Evolutionary conservation across 768 basidiomycete species (phyloP), one percentile per base, ranked within the genome.

Genomic region (Russula sp.): DNA sequence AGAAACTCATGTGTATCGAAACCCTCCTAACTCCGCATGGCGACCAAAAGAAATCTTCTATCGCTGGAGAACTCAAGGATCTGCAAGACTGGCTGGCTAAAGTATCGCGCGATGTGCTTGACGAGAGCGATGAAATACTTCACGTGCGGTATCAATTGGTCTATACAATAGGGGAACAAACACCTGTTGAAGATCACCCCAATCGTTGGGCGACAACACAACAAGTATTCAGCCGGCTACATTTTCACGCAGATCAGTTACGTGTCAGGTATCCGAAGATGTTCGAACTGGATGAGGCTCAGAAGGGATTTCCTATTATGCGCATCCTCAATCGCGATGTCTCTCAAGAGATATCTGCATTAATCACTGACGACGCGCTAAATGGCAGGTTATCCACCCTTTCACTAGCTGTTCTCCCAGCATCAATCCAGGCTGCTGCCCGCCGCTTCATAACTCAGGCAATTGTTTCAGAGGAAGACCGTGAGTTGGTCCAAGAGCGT

Each of bases 1-100:
- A 27, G 84, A 75, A 76, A 62, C 71, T 84, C 13, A 77, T 80
- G 75, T 74, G 72, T 5, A 70, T 83, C n/a, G 77, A 84, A 63
- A 70, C 68, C 31, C 70, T 57, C 40, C 31, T 63, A 5, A 32
- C 27, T 1, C 18, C 59, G 2, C 9, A 8, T 4, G 2, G 13
- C 9, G 13, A 44, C 6, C 4, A 9, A 16, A 18, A 50, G 14
- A 39, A 50, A 16, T 4, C 1, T 13, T 10, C 51, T 2, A 35
- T 53, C 1, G n/a, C 48, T 0, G 16, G 16, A 4, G 27, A 32
- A 2, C 55, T 51, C 16, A 14, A 45, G 3, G 20, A 4, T 13
- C 45, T 62, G 22, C 54, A 62, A 18, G 10, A 32, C 14, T 37
- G 44, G 53, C 4, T 55, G 18, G 47, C 27, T 4, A 3, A 50